Percentiles rank a stretch among this genome's conserved stretches.
Evolutionary conservation across 257 asterid genomes (phyloP).

Genomic region (Nicotiana otophora): DNA sequence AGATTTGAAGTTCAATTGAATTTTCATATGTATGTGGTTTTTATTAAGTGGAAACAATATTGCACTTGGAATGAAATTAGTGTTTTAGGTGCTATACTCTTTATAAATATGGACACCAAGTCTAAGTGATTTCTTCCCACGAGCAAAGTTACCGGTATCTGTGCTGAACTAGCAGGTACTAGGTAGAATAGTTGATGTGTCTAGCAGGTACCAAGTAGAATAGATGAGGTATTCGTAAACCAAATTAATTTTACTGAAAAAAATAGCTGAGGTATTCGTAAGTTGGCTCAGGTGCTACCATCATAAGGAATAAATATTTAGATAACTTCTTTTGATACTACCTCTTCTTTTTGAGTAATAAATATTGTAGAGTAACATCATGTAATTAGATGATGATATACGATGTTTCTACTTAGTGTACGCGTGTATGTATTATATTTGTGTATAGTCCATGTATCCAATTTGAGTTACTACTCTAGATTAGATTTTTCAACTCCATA

Average conservation of each 20-base stretch:
- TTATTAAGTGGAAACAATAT: not conserved
- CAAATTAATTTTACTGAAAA: too few species aligned
- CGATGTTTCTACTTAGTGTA: not conserved
- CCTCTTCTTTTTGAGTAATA: not conserved
- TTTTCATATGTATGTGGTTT: not conserved
- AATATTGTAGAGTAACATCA: not conserved
- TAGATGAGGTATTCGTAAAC: too few species aligned
- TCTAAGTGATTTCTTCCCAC: too few species aligned
- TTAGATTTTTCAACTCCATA: not conserved
- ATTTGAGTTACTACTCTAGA: not conserved
- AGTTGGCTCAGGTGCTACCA: too few species aligned
- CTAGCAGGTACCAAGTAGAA: too few species aligned
- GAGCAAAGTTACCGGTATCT: too few species aligned
- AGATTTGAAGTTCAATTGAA: not conserved
- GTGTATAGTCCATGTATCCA: not conserved
- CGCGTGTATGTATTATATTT: not conserved
- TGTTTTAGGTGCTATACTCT: not conserved
- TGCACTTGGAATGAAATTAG: not conserved
- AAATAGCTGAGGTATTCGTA: too few species aligned
- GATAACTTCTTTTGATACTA: too few species aligned
- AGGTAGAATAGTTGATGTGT: too few species aligned
- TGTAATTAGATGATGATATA: slow-evolving; percentile 2
- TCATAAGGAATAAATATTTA: too few species aligned
- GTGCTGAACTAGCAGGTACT: too few species aligned
- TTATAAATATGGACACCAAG: not conserved